Conservation (phyloP, 257 asterid species). For the Nyctanthes arbortristis region DNA sequence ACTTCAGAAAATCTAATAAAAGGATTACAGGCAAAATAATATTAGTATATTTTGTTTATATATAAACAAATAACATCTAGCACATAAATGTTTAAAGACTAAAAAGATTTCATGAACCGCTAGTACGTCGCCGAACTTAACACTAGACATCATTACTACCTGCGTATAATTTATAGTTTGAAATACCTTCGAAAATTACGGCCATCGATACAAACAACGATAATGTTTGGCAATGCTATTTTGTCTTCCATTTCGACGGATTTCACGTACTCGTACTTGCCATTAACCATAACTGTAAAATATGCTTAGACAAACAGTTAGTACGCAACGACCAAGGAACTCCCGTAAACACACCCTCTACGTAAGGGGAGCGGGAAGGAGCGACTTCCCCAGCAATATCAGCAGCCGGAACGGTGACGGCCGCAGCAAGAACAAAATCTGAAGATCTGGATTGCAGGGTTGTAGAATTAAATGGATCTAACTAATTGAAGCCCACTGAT, state of each 20-base stretch:
- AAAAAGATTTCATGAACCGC: too few relatives aligned
- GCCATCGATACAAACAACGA: slow-evolving; percentile 57
- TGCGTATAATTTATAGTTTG: not conserved
- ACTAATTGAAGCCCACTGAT: too few relatives aligned
- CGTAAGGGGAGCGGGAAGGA: too few relatives aligned
- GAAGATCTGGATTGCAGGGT: too few relatives aligned
- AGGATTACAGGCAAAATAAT: too few relatives aligned
- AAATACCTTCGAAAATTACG: slow-evolving; percentile 54
- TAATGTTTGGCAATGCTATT: slow-evolving; percentile 59
- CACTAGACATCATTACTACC: not conserved
- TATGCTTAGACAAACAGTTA: not conserved
- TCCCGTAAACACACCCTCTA: too few relatives aligned
- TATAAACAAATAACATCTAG: not conserved
- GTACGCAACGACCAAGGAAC: not conserved
- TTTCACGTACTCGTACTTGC: slow-evolving; percentile 85
- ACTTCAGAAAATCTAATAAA: slow-evolving; percentile 64
- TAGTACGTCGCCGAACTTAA: too few relatives aligned
- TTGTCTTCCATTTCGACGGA: slow-evolving; percentile 68
- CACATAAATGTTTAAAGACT: not conserved
- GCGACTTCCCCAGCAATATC: too few relatives aligned
- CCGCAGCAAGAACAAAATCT: too few relatives aligned
- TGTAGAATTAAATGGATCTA: too few relatives aligned
- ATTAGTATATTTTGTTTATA: too few relatives aligned
- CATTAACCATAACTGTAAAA: slow-evolving; percentile 61
- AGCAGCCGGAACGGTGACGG: too few relatives aligned